Evolutionary conservation across 2,329 filamentous ascomycete species (phyloP).

Genomic region (Leptosphaerulina australis): DNA sequence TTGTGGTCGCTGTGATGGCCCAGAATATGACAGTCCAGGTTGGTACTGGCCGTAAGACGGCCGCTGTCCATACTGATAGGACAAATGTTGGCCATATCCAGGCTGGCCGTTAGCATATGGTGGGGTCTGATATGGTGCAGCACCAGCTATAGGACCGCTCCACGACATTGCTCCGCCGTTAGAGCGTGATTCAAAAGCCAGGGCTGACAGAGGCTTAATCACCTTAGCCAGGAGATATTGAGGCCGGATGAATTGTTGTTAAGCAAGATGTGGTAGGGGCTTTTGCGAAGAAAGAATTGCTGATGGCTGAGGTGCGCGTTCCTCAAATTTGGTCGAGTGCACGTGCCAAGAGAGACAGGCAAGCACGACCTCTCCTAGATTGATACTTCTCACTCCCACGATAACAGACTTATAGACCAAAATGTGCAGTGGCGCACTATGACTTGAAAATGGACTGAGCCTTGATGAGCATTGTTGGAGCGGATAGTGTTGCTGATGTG

Average conservation of each 20-base stretch:
- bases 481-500: slow-evolving; percentile 23
- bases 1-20: slow-evolving; percentile 33
- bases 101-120: slow-evolving; percentile 34
- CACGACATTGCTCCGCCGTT: slow-evolving; percentile 41
- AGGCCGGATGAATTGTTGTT: not conserved
- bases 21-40: slow-evolving; percentile 29
- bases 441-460: not conserved
- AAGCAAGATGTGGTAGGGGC: slow-evolving; percentile 4
- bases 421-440: not conserved
- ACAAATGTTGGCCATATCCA: slow-evolving; percentile 35
- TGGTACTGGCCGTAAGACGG: slow-evolving; percentile 41
- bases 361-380: slow-evolving; percentile 17
- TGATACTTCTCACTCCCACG: not conserved
- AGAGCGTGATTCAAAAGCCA: not conserved
- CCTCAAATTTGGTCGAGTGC: slow-evolving; percentile 35
- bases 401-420: slow-evolving; percentile 7
- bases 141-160: slow-evolving; percentile 42
- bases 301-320: slow-evolving; percentile 26
- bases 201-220: not conserved
- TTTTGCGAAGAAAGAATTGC: slow-evolving; percentile 16
- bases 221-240: not conserved
- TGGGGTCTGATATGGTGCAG: slow-evolving; percentile 43
- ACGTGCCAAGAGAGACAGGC: slow-evolving; percentile 35
- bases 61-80: slow-evolving; percentile 43
- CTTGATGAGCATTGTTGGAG: slow-evolving; percentile 4